Base-by-base conservation (phyloP, 768 basidiomycete species). In the Cystobasidiopsis lactophilus region DNA sequence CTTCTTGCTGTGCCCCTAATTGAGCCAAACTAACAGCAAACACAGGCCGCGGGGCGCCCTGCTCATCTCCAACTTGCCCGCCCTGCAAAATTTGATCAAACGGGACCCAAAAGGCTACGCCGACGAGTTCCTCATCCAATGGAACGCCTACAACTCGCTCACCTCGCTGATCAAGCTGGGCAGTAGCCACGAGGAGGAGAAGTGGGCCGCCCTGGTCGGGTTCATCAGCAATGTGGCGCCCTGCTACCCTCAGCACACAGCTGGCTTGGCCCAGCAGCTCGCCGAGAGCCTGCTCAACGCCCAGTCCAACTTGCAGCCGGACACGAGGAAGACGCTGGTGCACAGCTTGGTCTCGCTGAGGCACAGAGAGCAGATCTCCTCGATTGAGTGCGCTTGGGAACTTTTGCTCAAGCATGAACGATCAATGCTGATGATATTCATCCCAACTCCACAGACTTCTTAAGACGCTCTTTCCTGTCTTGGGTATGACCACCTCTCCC, bases 11-110 rank as follows among this genome's bases (percentile, higher is more conserved):
- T n/a, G n/a, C n/a, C n/a, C n/a, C n/a, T n/a, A n/a, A n/a, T n/a
- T n/a, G n/a, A n/a, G n/a, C n/a, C n/a, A n/a, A n/a, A n/a, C n/a
- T n/a, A n/a, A n/a, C n/a, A n/a, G n/a, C n/a, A n/a, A n/a, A n/a
- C n/a, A n/a, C 24, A 47, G 14, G 9, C 41, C 45, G 13, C 52
- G 62, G 26, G 62, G 62, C 24, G 52, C 53, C 2, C 73, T 86
- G 52, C 74, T 91, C 59, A 80, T 84, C 30, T 76, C 82, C 16
- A 91, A 91, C 63, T 75, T 95, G 9, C 89, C 93, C 0, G 85
- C 93, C 64, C 74, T 98, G 7, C 91, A 96, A 66, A 95, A 95
- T 65, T 73, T 96, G 50, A 88, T 98, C 66, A 98, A 98, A 65
- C 76, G 93, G 40, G 85, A 93, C 65, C 83, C 91, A 2, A 67